Conservation (phyloP, 75 land plant genomes). For the Gnetum montanum region DNA sequence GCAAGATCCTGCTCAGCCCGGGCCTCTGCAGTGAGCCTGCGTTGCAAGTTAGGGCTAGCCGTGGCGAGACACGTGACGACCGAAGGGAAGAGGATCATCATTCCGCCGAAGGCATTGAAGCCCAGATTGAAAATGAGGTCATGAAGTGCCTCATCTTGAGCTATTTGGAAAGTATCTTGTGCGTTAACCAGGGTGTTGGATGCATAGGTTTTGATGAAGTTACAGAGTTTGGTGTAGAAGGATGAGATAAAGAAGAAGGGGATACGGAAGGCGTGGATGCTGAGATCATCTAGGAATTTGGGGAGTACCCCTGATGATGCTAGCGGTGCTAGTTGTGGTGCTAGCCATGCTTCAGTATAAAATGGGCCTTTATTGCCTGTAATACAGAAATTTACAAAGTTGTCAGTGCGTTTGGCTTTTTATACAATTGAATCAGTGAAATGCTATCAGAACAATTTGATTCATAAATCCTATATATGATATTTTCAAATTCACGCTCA, state of each 20-base stretch:
- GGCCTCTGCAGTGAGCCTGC: conserved; percentile 40
- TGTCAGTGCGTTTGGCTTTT: too few relatives aligned
- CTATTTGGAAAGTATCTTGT: conserved; percentile 37
- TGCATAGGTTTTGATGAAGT: too few relatives aligned
- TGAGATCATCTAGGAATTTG: conserved; percentile 31
- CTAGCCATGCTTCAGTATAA: too few relatives aligned
- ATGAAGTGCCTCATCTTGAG: conserved; percentile 58
- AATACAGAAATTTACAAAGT: too few relatives aligned
- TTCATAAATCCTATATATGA: too few relatives aligned
- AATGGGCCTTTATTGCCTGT: conserved; percentile 38
- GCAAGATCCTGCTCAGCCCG: too few relatives aligned
- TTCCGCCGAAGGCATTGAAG: conserved; percentile 74
- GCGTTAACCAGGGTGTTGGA: too few relatives aligned
- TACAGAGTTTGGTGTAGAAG: too few relatives aligned
- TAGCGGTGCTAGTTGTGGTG: conserved; percentile 50
- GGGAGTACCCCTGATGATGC: conserved; percentile 48
- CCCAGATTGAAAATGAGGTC: conserved; percentile 49
- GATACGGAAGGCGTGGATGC: conserved; percentile 31
- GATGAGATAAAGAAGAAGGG: conserved; percentile 42
- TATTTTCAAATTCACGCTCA: too few relatives aligned
- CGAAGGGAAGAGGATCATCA: conserved; percentile 48
- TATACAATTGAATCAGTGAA: too few relatives aligned
- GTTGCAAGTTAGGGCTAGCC: conserved; percentile 29
- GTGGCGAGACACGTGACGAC: conserved; percentile 34
- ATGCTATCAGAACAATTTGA: too few relatives aligned